Evolutionary conservation across 2,329 filamentous ascomycete genomes (phyloP).

Genomic region (Remersonia thermophila): DNA sequence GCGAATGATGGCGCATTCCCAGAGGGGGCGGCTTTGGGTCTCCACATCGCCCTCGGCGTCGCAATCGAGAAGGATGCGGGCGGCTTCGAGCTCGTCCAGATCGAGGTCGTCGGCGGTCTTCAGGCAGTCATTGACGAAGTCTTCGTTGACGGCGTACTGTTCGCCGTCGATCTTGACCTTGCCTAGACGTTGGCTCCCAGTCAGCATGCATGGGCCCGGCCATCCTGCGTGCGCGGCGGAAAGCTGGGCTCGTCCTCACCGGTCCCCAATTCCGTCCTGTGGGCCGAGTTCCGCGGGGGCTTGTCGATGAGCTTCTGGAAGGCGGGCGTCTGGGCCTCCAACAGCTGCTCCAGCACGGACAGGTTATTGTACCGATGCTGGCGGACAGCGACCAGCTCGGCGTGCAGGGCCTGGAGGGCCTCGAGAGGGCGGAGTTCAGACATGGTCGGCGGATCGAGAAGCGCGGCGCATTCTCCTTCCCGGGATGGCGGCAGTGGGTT

Average conservation of each 20-base stretch:
- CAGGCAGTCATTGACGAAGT: constrained; percentile 73
- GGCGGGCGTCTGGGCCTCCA: constrained; percentile 54
- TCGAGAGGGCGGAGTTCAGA: constrained; percentile 61
- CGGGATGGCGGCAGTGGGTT: not conserved
- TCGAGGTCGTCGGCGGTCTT: constrained; percentile 79
- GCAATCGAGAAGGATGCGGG: constrained; percentile 61
- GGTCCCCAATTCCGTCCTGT: constrained; percentile 56
- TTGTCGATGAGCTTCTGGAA: constrained; percentile 66
- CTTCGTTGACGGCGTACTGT: constrained; percentile 70
- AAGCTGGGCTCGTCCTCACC: no score
- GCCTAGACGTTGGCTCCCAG: constrained; percentile 34
- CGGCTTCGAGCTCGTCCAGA: constrained; percentile 78
- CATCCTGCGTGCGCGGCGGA: no score
- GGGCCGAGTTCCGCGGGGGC: constrained; percentile 59
- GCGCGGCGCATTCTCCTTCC: constrained; percentile 11
- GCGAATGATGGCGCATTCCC: constrained; percentile 70
- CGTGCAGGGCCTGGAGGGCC: constrained; percentile 71
- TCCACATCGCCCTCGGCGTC: constrained; percentile 57
- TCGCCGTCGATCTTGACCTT: constrained; percentile 61
- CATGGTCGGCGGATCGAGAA: constrained; percentile 39
- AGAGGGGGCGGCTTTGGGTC: constrained; percentile 56
- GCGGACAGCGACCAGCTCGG: constrained; percentile 66
- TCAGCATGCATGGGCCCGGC: no score
- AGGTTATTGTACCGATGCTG: constrained; percentile 51
- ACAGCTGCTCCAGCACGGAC: constrained; percentile 56